Base-by-base conservation (phyloP, 2,329 filamentous ascomycete genomes). In the Claviceps pazoutovae region DNA sequence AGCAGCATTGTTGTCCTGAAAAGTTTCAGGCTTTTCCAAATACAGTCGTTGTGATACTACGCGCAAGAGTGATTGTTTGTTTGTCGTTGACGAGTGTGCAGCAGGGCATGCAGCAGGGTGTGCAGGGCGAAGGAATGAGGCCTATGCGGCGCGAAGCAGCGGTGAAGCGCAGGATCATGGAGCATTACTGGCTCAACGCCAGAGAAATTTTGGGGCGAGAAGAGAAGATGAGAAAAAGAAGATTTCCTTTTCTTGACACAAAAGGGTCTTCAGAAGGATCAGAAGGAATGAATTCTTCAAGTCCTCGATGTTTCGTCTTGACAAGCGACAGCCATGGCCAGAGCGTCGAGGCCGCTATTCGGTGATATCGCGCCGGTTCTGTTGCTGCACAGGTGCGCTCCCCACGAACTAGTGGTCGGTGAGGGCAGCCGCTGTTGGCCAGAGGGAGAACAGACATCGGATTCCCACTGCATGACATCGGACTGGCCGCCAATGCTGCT, bases 301-400 rank as follows among this genome's bases (percentile, higher is more conserved):
- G 46, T 17, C 34, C 43, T 46, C 39, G 50, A 48, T 50, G 62
- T 59, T 45, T 69, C 69, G 57, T 76, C 72, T 59, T 76, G 73
- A 55, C 73, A 76, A 23, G 74, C 75, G 14, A 77, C 69, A 21
- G 74, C 76, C 66, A 75, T 70, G 46, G 75, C 76, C 19, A 80
- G 65, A 7, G 75, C 71, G 55, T 79, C 76, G 5, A 80, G 69
- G 19, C 75, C 76, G 53, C 72, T 77, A 56, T 68, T 74, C n/a
- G 68, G 68, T n/a, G 70, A 70, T 53, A 70, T 66, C 2, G 61
- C 60, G 6, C 66, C 59, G 13, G 61, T 63, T 4, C 73, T 71
- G 1, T 71, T 58, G 50, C 72, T 72, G 36, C 74, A 62, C 34
- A 64, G 66, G 43, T 69, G 67, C 67, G 76, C 67, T 53, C 76